Base-by-base conservation (phyloP, 192 early-diverging fungal species). In the Coemansia sp. region DNA sequence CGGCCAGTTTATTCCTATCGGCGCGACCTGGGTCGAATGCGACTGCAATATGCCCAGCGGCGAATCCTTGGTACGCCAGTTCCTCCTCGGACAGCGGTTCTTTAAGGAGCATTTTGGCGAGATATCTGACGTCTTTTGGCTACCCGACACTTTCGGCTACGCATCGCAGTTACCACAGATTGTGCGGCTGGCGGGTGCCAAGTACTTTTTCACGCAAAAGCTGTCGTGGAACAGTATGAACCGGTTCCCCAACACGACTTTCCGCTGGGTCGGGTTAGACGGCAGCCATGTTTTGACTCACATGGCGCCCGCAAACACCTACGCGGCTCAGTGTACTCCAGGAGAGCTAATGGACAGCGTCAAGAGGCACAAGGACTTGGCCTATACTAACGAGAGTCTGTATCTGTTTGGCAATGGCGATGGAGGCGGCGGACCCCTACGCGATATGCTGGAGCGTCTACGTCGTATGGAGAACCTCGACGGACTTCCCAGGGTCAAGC, bases 141-240 rank as follows among this genome's bases (percentile, higher is more conserved):
- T 98, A 9, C 94, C 96, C 17, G 96, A 93, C 76, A 92, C 92
- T 3, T 95, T 97, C 84, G 95, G 95, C 29, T 94, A 94, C 72
- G 90, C 92, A 57, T 89, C 88, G 32, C 92, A 92, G 75, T 67
- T 99, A 41, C 97, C 97, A 10, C 97, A 99, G 82, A 95, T 99
- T 34, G 84, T 94, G 21, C 73, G 87, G 37, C 78, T 86, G 27
- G 75, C 93, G 1, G 94, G 84, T 39, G 80, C 93, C 57, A 81
- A 93, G 73, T 99, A 96, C 77, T 99, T 99, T 67, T 99, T 98
- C 78, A 99, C 97, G 1, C 97, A 97, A 77, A 99, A 99, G 77
- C 81, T 99, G 36, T 94, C 93, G 9, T 99, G 97, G 97, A 98
- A 98, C 82, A 96, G 94, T 73, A 95, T 99, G 68, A 99, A 99